phyloP scores from a whole-genome alignment of 2,329 filamentous ascomycete species.

The Emergomyces africanus region DNA sequence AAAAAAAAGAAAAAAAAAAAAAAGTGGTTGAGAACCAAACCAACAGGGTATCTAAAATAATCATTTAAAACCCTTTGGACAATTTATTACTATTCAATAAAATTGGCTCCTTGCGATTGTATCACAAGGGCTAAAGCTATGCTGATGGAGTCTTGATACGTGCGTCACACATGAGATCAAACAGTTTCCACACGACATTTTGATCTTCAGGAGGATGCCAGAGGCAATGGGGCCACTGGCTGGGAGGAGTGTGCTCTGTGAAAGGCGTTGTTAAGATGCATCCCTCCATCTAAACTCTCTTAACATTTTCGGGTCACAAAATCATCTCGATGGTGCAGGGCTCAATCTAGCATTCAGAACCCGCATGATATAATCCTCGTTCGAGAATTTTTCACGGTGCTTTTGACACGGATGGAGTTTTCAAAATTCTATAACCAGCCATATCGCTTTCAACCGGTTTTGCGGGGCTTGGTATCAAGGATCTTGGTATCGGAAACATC shows the following conservation, averaged over 20 bases:
- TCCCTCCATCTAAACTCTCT: too few relatives aligned
- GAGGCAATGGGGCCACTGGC: not conserved
- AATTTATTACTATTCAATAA: not conserved
- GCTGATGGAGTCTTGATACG: not conserved
- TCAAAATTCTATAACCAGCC: not conserved
- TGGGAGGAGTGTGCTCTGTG: not conserved
- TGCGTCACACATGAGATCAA: not conserved
- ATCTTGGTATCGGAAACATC: slow-evolving; percentile 15
- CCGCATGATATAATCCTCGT: too few relatives aligned
- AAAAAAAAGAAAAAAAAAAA: too few relatives aligned
- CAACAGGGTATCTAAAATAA: too few relatives aligned
- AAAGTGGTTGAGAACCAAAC: too few relatives aligned
- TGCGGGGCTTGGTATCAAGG: slow-evolving; percentile 14
- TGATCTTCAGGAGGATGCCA: not conserved
- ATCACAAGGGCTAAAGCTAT: not conserved
- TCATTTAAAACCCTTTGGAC: too few relatives aligned
- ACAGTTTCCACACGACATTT: not conserved
- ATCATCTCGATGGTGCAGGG: too few relatives aligned
- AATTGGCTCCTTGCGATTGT: not conserved
- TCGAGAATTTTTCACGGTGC: too few relatives aligned
- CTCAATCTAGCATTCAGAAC: too few relatives aligned
- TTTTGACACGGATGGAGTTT: too few relatives aligned
- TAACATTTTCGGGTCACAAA: too few relatives aligned
- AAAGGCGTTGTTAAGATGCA: not conserved
- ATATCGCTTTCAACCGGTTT: not conserved